Percentiles rank a stretch among this genome's conserved stretches.
Conservation (phyloP, 768 basidiomycete genomes). For the Boletus subparvulus region DNA sequence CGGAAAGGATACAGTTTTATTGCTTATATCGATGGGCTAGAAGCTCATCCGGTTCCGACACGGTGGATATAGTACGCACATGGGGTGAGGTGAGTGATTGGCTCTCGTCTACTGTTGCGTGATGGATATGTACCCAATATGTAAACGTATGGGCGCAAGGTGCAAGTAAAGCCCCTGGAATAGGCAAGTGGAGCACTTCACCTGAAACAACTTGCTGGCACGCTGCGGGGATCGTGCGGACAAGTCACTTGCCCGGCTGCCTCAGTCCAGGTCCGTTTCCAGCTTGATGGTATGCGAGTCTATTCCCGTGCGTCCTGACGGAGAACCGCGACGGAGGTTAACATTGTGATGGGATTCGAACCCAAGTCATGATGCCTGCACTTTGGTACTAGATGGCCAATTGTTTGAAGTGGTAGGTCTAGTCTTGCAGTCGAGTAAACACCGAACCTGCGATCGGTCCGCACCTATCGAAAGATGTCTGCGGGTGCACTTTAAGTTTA, state of each 20-base stretch:
- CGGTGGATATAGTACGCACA: conserved; percentile 2
- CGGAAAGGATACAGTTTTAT: not conserved
- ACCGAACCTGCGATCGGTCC: not conserved
- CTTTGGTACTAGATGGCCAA: not conserved
- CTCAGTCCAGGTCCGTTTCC: not conserved
- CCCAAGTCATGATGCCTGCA: not conserved
- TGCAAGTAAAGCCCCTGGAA: conserved; percentile 3
- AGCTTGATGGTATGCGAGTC: not conserved
- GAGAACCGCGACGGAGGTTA: not conserved
- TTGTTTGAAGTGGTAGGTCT: not conserved
- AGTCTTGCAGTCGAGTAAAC: too few relatives aligned
- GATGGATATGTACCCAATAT: not conserved
- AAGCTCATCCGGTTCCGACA: conserved; percentile 2
- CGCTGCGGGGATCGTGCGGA: conserved; percentile 11
- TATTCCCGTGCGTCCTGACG: not conserved
- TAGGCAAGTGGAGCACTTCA: not conserved
- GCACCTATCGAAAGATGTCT: not conserved
- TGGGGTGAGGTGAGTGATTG: not conserved
- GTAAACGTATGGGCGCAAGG: not conserved
- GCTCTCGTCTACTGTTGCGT: not conserved
- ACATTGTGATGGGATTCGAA: not conserved
- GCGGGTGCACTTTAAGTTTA: not conserved
- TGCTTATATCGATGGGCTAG: conserved; percentile 13
- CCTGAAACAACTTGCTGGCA: not conserved
- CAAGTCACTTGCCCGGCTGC: not conserved